Evolutionary conservation across 2,329 filamentous ascomycete species (phyloP).

Genomic region (Hypoxylon sp.): DNA sequence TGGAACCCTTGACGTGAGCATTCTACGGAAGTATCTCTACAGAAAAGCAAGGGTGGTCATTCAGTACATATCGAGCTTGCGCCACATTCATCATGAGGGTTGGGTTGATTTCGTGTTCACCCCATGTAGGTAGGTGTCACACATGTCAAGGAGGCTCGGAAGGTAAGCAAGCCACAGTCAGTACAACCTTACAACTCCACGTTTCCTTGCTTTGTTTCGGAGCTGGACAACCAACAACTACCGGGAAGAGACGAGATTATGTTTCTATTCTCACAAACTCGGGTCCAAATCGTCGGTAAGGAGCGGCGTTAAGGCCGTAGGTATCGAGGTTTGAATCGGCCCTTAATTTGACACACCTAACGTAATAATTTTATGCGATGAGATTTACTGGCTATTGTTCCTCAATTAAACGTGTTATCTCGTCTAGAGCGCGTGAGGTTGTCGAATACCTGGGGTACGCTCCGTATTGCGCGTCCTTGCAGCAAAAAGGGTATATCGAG

Average conservation of each 20-base stretch:
- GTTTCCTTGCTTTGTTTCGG: conserved; percentile 23
- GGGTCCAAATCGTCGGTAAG: conserved; percentile 22
- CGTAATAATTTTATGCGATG: conserved; percentile 31
- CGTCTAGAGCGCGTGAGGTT: conserved; percentile 23
- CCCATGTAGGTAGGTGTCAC: neutral
- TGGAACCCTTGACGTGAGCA: conserved; percentile 10
- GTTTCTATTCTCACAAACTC: conserved; percentile 14
- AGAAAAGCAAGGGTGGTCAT: conserved; percentile 28
- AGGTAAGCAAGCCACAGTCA: conserved; percentile 27
- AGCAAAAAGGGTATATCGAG: conserved; percentile 19
- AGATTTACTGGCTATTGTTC: conserved; percentile 36
- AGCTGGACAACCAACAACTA: conserved; percentile 14
- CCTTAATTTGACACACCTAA: conserved; percentile 24
- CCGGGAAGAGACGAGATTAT: conserved; percentile 17
- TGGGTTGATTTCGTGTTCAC: conserved; percentile 22
- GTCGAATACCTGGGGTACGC: conserved; percentile 14
- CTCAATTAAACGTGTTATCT: conserved; percentile 17
- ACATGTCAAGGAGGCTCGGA: conserved; percentile 12
- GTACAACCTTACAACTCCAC: conserved; percentile 30
- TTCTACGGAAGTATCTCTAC: conserved; percentile 20
- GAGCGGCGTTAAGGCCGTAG: conserved; percentile 15
- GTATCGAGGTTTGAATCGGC: conserved; percentile 26
- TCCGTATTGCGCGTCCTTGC: conserved; percentile 37
- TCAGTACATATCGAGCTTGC: conserved; percentile 35
- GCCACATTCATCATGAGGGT: conserved; percentile 32